Evolutionary conservation across 345 rosid species (phyloP), one percentile per base, ranked within the genome.

Genomic region (Arabidopsis suecica): DNA sequence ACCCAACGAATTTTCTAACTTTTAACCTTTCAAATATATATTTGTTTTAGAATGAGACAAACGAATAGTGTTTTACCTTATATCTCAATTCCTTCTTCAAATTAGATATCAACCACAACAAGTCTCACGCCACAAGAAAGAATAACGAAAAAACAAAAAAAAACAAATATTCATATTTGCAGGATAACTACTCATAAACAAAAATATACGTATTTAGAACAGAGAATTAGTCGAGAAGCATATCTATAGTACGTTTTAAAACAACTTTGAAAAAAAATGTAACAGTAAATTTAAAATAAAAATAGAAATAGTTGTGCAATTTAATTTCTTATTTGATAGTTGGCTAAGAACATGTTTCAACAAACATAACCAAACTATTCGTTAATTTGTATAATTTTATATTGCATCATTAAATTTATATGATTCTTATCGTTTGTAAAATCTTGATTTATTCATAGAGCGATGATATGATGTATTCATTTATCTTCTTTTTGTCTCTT

Each of bases 21-120:
- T 61, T 61, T 12, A 12, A 23, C 49, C 18, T 16, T 34, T 58
- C 9, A 1, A 14, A 48, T 41, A 41, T 11, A 3, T 48, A 4
- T 61, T 3, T 57, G 22, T 56, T 56, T 23, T 11, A 16, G 32
- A 48, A 34, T 32, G 59, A 65, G 58, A 61, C 44, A 56, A 41
- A 32, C 51, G 32, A 69, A 56, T 11, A 12, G 20, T 5, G 44
- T 44, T 44, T 69, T 32, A 22, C 32, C 37, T 3, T 49, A 18
- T 12, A 49, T 48, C 30, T 28, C 41, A 49, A 9, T 57, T 57
- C 41, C 41, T 60, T 48, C 42, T 16, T 18, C 67, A 49, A 33
- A 57, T 57, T 57, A 16, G 18, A 16, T 16, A 41, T 9, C 16
- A 42, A 69, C 33, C 47, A 32, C 63, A 20, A 20, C 55, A 42